Percentiles rank a stretch among this genome's conserved stretches.
Evolutionary conservation across 2,329 filamentous ascomycete genomes (phyloP).

Genomic region (Ceratocystis smalleyi): DNA sequence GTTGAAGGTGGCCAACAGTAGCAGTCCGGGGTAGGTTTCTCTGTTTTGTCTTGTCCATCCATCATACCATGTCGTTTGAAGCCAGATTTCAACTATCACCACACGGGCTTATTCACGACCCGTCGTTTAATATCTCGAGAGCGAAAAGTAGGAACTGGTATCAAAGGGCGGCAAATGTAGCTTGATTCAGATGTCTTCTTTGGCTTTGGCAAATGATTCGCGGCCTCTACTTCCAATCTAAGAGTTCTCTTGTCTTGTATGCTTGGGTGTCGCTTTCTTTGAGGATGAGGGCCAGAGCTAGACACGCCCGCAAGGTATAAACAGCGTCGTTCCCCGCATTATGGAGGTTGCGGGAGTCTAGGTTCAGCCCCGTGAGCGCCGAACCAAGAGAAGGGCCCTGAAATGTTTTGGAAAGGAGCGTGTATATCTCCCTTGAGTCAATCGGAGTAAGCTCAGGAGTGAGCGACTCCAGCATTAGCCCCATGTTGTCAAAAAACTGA

Average conservation of each 20-base stretch:
- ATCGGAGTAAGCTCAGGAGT: slow-evolving; percentile 36
- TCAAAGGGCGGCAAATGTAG: too few relatives aligned
- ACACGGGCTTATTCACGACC: too few relatives aligned
- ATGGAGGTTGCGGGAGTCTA: slow-evolving; percentile 53
- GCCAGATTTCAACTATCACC: too few relatives aligned
- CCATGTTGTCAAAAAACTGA: slow-evolving; percentile 47
- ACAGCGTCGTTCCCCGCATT: slow-evolving; percentile 79
- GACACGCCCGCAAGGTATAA: slow-evolving; percentile 59
- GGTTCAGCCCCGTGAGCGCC: slow-evolving; percentile 49
- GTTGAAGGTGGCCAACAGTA: too few relatives aligned
- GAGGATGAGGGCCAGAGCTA: slow-evolving; percentile 27
- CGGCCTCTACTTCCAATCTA: neutral
- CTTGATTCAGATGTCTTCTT: too few relatives aligned
- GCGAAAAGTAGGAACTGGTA: too few relatives aligned
- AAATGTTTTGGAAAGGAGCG: slow-evolving; percentile 39
- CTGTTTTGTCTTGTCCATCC: too few relatives aligned
- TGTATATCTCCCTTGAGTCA: slow-evolving; percentile 61
- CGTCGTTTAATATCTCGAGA: too few relatives aligned
- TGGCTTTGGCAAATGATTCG: too few relatives aligned
- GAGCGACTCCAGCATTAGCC: slow-evolving; percentile 41
- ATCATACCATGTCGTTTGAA: too few relatives aligned
- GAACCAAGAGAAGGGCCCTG: slow-evolving; percentile 41
- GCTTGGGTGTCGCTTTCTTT: neutral
- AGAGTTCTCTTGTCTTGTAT: neutral
- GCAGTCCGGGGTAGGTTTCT: too few relatives aligned